Evolutionary conservation across 148 eudicot species (phyloP), one percentile per base, ranked within the genome.

Genomic region (Arctostaphylos glauca): DNA sequence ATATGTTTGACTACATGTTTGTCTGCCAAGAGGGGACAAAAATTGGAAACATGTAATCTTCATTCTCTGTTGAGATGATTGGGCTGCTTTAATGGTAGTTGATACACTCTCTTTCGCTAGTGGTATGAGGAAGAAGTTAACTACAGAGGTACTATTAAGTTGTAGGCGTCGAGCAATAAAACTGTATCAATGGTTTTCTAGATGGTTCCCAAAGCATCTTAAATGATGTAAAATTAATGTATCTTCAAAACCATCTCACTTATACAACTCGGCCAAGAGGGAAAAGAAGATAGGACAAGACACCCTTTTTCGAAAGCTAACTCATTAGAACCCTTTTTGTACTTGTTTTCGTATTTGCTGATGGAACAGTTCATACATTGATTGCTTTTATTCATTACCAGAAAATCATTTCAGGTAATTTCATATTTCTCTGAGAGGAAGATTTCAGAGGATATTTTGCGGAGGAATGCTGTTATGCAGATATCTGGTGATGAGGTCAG

Each of bases 401-500:
- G 44, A 21, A 21, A 66, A 41, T 74, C 73, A 10, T 84, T 74
- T 80, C 87, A 89, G 91, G 73, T 87, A 78, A 79, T 84, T 84
- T 75, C 78, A 74, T 89, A 85, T 74, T 87, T 89, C 75, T 84
- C 88, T 49, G 84, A 82, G 72, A 84, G 91, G 70, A 89, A 79
- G 89, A 86, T 89, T 74, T 87, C 91, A 9, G 75, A 77, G 79
- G 73, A 84, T 82, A 78, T 80, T 66, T 53, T 89, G 76, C 78
- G 54, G 81, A 86, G 83, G 81, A 89, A 89, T 83, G 77, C 81
- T 84, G 91, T 89, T 38, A 87, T 86, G 90, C 91, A 89, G 85
- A 84, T 78, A 70, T 70, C 82, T 48, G 87, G 88, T 52, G 84
- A 87, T 74, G 50, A 83, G 90, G 91, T 89, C 64, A 85, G 86